These are phyloP conservation scores for Ephemerocybe angulata DNA, from an alignment of 768 basidiomycete genomes.

Conservation along the genomic window DNA sequence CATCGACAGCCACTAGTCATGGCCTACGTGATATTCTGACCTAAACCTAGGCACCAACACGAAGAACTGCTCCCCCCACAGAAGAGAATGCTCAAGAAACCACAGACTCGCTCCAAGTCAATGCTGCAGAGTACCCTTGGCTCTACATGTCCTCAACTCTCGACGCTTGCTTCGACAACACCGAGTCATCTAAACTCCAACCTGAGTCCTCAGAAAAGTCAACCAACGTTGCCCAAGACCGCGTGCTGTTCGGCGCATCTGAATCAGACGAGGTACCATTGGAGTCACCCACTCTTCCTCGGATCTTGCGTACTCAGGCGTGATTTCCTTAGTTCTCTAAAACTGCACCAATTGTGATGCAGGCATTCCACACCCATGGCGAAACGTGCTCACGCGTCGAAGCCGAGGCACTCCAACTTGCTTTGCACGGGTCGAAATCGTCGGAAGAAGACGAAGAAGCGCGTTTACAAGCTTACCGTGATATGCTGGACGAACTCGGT, in stretches of 20 bases:
- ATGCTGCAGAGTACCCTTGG: slow-evolving; percentile 58
- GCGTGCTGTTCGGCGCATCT: no score
- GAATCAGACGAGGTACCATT: slow-evolving; percentile 31
- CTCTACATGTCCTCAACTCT: slow-evolving; percentile 55
- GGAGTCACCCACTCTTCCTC: neutral
- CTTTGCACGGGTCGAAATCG: slow-evolving; percentile 20
- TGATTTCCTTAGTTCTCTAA: slow-evolving; percentile 45
- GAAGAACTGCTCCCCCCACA: neutral
- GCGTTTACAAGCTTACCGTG: slow-evolving; percentile 38
- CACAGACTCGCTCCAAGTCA: slow-evolving; percentile 42
- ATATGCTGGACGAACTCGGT: slow-evolving; percentile 43
- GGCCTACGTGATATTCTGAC: no score
- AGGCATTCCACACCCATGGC: slow-evolving; percentile 44
- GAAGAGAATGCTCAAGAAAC: slow-evolving; percentile 22
- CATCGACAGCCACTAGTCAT: no score
- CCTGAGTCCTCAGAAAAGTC: no score
- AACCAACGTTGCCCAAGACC: no score
- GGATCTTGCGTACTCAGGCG: neutral
- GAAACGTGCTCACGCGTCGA: slow-evolving; percentile 40
- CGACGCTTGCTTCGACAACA: slow-evolving; percentile 44
- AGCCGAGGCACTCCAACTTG: slow-evolving; percentile 41
- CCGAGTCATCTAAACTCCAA: no score
- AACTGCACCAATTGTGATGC: slow-evolving; percentile 46
- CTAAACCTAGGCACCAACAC: no score
- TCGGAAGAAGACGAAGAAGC: slow-evolving; percentile 31